phyloP scores from a whole-genome alignment of 2,329 filamentous ascomycete genomes.

The Ophiocordyceps camponoti-saundersi region DNA sequence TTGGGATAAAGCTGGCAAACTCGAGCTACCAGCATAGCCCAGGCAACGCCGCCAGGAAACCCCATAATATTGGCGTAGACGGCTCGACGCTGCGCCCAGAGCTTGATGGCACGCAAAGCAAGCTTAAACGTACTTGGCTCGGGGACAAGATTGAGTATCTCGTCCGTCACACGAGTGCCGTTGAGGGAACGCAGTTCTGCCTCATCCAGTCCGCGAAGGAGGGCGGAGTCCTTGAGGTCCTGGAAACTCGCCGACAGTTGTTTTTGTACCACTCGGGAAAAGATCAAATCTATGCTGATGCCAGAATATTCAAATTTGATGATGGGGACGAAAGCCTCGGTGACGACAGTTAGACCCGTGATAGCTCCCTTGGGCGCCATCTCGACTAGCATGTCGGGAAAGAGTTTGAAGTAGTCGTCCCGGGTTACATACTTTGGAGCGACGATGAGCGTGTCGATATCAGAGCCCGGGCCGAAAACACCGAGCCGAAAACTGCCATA shows the following conservation, averaged over 20 bases:
- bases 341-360: slow-evolving; percentile 68
- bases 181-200: slow-evolving; percentile 79
- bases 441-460: slow-evolving; percentile 93
- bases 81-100: slow-evolving; percentile 85
- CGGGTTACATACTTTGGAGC: slow-evolving; percentile 77
- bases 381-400: slow-evolving; percentile 61
- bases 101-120: slow-evolving; percentile 79
- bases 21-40: slow-evolving; percentile 92
- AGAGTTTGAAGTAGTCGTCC: slow-evolving; percentile 82
- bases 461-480: slow-evolving; percentile 85
- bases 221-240: slow-evolving; percentile 64
- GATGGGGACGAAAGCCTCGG: slow-evolving; percentile 86
- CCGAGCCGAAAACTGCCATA: slow-evolving; percentile 92
- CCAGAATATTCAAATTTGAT: slow-evolving; percentile 88
- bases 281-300: slow-evolving; percentile 91
- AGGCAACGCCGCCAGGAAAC: slow-evolving; percentile 91
- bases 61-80: slow-evolving; percentile 95
- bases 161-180: slow-evolving; percentile 84
- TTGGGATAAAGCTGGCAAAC: slow-evolving; percentile 94
- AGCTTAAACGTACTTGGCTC: slow-evolving; percentile 80
- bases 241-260: slow-evolving; percentile 51
- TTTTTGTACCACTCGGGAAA: slow-evolving; percentile 55
- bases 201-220: slow-evolving; percentile 76
- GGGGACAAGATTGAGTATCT: slow-evolving; percentile 77
- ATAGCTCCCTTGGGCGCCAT: slow-evolving; percentile 68